These are phyloP conservation scores for Biscogniauxia marginata DNA, from an alignment of 2,329 filamentous ascomycete species.

Conservation along the genomic window DNA sequence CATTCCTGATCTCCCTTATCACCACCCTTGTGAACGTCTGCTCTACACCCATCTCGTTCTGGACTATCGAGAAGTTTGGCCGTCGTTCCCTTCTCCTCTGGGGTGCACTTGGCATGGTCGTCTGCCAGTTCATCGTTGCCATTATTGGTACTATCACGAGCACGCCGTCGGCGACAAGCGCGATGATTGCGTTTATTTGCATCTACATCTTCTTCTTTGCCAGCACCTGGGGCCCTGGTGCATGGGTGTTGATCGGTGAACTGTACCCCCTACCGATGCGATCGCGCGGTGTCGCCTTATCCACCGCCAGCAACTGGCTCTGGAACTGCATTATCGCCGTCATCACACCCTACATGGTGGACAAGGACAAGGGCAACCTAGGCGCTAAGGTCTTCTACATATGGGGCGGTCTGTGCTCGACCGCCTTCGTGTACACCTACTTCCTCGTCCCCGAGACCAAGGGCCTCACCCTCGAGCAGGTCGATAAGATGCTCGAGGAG, in stretches of 20 bases:
- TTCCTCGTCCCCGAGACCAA: slow-evolving; percentile 74
- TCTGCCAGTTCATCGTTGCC: slow-evolving; percentile 84
- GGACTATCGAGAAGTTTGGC: slow-evolving; percentile 76
- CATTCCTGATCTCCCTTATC: slow-evolving; percentile 81
- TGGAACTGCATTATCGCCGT: slow-evolving; percentile 74
- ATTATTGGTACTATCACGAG: slow-evolving; percentile 61
- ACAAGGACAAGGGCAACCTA: slow-evolving; percentile 60
- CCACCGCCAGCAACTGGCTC: slow-evolving; percentile 87
- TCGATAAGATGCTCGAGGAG: slow-evolving; percentile 89
- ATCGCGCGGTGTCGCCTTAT: slow-evolving; percentile 81
- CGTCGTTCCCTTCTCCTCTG: slow-evolving; percentile 77
- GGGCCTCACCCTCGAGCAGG: slow-evolving; percentile 75
- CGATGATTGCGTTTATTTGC: slow-evolving; percentile 84
- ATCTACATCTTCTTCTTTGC: slow-evolving; percentile 95
- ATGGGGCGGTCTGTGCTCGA: slow-evolving; percentile 67
- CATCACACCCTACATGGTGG: slow-evolving; percentile 72
- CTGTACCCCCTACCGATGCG: slow-evolving; percentile 88
- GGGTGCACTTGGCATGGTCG: slow-evolving; percentile 77
- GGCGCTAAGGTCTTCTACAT: slow-evolving; percentile 72
- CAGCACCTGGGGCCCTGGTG: slow-evolving; percentile 76
- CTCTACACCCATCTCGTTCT: slow-evolving; percentile 87
- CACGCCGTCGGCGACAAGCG: slow-evolving; percentile 53
- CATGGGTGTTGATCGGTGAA: slow-evolving; percentile 84
- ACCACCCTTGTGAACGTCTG: slow-evolving; percentile 85
- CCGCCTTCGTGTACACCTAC: slow-evolving; percentile 64